A percentile compares a stretch with the other conserved stretches of the same genome.
Conservation (phyloP, 1,284 basidiomycete species). For the Austroboletus novae-zelandiae region DNA sequence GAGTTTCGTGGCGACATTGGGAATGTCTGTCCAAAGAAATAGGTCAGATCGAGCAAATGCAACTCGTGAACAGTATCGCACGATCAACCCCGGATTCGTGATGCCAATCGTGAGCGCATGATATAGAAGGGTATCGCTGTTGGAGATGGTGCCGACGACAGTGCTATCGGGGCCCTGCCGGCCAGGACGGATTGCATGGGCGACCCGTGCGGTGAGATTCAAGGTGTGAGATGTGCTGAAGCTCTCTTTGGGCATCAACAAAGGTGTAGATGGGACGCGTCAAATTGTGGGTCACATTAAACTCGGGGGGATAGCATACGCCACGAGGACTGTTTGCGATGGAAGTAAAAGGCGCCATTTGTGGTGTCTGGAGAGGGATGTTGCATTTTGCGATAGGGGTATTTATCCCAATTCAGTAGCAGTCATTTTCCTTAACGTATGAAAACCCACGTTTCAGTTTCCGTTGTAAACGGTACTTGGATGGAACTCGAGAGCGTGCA, state of each 20-base stretch:
- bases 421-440: too few species aligned
- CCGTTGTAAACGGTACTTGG: too few species aligned
- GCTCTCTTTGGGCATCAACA: not conserved
- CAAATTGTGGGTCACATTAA: slow-evolving; percentile 20
- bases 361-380: too few species aligned
- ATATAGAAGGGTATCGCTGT: slow-evolving; percentile 33
- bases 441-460: too few species aligned
- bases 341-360: too few species aligned
- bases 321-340: too few species aligned
- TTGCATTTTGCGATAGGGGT: too few species aligned
- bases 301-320: slow-evolving; percentile 18
- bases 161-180: slow-evolving; percentile 12
- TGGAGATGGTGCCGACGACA: slow-evolving; percentile 29
- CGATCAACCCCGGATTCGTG: slow-evolving; percentile 32
- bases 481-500: too few species aligned
- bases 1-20: slow-evolving; percentile 40
- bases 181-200: slow-evolving; percentile 25
- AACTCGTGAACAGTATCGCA: slow-evolving; percentile 4
- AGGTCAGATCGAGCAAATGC: slow-evolving; percentile 15
- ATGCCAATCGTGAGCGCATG: slow-evolving; percentile 31
- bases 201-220: slow-evolving; percentile 34
- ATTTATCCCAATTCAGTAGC: too few species aligned
- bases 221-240: slow-evolving; percentile 22
- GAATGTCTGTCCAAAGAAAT: slow-evolving; percentile 19
- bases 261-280: slow-evolving; percentile 21